Percentiles rank a stretch among this genome's conserved stretches.
Conservation (phyloP, 1,284 basidiomycete genomes). For the Ganoderma multipileum region DNA sequence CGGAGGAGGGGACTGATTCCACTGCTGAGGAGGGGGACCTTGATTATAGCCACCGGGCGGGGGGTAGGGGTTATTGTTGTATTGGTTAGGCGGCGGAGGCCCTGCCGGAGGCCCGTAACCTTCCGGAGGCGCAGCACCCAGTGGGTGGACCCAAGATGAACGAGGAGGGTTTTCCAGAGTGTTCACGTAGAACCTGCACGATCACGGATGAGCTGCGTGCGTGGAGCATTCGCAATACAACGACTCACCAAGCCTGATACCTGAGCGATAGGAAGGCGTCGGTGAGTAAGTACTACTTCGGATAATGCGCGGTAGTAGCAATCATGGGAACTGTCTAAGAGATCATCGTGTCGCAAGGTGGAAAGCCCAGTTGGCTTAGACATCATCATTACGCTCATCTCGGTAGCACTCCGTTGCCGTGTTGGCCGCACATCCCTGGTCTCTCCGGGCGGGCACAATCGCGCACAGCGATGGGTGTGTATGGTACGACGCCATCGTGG, state of each 20-base stretch:
- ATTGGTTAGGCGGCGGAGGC: conserved; percentile 46
- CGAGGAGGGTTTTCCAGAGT: conserved; percentile 63
- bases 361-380: neutral
- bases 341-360: neutral
- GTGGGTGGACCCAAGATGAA: conserved; percentile 71
- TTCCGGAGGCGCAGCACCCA: conserved; percentile 51
- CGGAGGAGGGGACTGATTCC: conserved; percentile 24
- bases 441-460: neutral
- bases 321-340: neutral
- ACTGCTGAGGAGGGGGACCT: conserved; percentile 33
- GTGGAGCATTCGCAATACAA: neutral
- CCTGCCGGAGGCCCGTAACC: conserved; percentile 53
- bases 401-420: neutral
- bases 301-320: neutral
- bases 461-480: neutral
- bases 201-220: conserved; percentile 4
- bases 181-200: conserved; percentile 74
- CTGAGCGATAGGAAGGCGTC: conserved; percentile 43
- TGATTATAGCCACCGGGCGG: conserved; percentile 29
- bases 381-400: neutral
- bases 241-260: conserved; percentile 69
- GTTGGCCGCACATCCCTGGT: neutral
- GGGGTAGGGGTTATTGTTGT: conserved; percentile 33
- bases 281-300: conserved; percentile 15
- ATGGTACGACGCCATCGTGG: neutral